Evolutionary conservation across 1,284 basidiomycete genomes (phyloP).

Genomic region (Neonothopanus nambi): DNA sequence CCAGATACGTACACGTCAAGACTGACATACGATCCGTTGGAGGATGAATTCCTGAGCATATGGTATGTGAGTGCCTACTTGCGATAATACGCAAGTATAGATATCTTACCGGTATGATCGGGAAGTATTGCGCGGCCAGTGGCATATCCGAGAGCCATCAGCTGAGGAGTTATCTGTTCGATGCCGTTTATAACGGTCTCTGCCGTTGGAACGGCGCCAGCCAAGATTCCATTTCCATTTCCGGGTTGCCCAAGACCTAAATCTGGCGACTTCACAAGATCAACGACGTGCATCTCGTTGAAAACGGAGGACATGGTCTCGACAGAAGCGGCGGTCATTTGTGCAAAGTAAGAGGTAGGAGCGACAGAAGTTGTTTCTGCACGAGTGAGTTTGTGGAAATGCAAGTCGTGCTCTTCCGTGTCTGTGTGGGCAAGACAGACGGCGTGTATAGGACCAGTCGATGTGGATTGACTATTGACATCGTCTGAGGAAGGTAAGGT

Average conservation of each 20-base stretch:
- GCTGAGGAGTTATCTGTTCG: constrained; percentile 68
- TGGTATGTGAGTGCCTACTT: not conserved
- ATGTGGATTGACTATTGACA: constrained; percentile 23
- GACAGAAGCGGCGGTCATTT: constrained; percentile 49
- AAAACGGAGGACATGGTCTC: constrained; percentile 45
- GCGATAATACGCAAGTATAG: constrained; percentile 1
- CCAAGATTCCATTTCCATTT: constrained; percentile 57
- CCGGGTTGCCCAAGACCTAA: constrained; percentile 58
- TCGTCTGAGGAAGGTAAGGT: constrained; percentile 44
- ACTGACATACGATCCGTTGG: constrained; percentile 76
- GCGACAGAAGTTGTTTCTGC: constrained; percentile 11
- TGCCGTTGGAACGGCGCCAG: constrained; percentile 73
- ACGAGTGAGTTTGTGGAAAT: constrained; percentile 46
- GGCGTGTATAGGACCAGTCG: constrained; percentile 64
- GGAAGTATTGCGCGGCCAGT: constrained; percentile 67
- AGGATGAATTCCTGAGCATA: constrained; percentile 54
- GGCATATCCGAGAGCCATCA: constrained; percentile 76
- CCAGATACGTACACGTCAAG: constrained; percentile 64
- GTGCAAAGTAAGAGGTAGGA: constrained; percentile 27
- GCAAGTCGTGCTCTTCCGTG: constrained; percentile 53
- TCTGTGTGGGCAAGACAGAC: constrained; percentile 69
- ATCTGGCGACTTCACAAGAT: constrained; percentile 40
- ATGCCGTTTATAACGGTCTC: constrained; percentile 69
- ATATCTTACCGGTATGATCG: constrained; percentile 56
- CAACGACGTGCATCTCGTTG: constrained; percentile 57